Base-by-base conservation (phyloP, 2,329 filamentous ascomycete genomes). In the Pezicula neosporulosa region DNA sequence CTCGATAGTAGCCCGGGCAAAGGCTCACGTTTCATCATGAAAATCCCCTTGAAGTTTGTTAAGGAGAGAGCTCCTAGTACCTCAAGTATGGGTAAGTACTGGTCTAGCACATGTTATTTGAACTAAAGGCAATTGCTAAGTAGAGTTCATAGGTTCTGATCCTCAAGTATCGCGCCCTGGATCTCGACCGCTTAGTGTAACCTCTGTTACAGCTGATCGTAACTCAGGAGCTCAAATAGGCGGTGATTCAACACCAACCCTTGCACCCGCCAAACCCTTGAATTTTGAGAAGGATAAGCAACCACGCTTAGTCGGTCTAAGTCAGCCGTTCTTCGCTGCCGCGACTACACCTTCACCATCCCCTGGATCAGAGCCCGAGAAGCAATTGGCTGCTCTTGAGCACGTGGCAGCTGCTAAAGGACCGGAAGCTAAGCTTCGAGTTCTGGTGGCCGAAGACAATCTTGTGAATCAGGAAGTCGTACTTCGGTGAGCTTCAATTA, bases 361-460 rank as follows among this genome's bases (percentile, higher is more conserved):
- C 21, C 44, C 55, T 13, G 51, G 28, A 6, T 55, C 57, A 21
- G 51, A 47, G 27, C 33, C 80, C 1, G 77, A 80, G 42, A 81
- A 82, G n/a, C 83, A 86, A 63, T 73, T 85, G 52, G 81, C 81
- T 2, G 81, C 81, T 4, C 82, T 89, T 57, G 79, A 87, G 55
- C 78, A 81, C 36, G 85, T 83, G 8, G 80, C 85, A 56, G 81
- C 81, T 2, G 80, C 70, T 53, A 82, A 87, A 66, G 77, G 77
- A 3, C 77, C 76, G 27, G 72, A 71, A 13, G 73, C 78, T 28
- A 90, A 85, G 58, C 77, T 96, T 39, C 85, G 87, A 16, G 89
- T 96, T 1, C 76, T 97, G 8, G 91, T 97, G 12, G 92, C 92
- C 0, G 92, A 97, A 67, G 84, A 87, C 63, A 87, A 87, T 65